These are phyloP conservation scores for Fusarium devonianum DNA, from an alignment of 2,329 filamentous ascomycete species.

Conservation along the genomic window DNA sequence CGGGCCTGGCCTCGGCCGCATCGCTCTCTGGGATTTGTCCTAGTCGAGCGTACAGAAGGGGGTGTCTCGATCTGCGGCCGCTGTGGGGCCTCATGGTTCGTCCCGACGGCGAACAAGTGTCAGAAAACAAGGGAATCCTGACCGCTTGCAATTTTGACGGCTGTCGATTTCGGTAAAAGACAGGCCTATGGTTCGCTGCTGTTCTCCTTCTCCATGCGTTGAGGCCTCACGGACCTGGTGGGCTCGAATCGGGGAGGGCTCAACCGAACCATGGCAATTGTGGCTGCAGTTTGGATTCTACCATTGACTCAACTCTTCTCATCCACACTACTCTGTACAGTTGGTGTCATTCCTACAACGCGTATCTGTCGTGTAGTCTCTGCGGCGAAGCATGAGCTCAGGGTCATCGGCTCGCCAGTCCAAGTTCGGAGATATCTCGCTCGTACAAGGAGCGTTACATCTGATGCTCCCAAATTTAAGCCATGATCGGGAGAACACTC, in stretches of 20 bases:
- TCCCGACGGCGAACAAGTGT: slow-evolving; percentile 50
- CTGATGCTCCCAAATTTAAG: slow-evolving; percentile 6
- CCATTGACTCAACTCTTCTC: slow-evolving; percentile 13
- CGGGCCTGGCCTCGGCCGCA: slow-evolving; percentile 40
- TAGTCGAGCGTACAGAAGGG: slow-evolving; percentile 37
- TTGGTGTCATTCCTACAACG: slow-evolving; percentile 18
- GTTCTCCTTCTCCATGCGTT: slow-evolving; percentile 30
- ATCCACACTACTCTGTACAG: slow-evolving; percentile 20
- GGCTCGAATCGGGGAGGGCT: slow-evolving; percentile 7
- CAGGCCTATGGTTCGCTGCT: slow-evolving; percentile 46
- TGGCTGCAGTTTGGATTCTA: slow-evolving; percentile 22
- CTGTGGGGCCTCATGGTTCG: slow-evolving; percentile 51
- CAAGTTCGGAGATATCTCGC: slow-evolving; percentile 1
- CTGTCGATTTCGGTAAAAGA: slow-evolving; percentile 48
- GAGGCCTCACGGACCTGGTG: slow-evolving; percentile 22
- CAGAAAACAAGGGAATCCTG: slow-evolving; percentile 44
- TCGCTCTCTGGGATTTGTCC: slow-evolving; percentile 31
- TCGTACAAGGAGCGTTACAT: slow-evolving; percentile 7
- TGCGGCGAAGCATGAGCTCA: slow-evolving; percentile 12
- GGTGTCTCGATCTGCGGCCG: slow-evolving; percentile 51
- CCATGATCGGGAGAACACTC: slow-evolving; percentile 8
- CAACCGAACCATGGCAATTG: slow-evolving; percentile 13
- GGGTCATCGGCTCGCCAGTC: slow-evolving; percentile 11
- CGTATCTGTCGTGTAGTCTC: slow-evolving; percentile 13
- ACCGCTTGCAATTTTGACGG: slow-evolving; percentile 40